These are phyloP conservation scores for Kodamaea derodonti DNA, from an alignment of 1,139 yeast species.

Conservation along the genomic window DNA sequence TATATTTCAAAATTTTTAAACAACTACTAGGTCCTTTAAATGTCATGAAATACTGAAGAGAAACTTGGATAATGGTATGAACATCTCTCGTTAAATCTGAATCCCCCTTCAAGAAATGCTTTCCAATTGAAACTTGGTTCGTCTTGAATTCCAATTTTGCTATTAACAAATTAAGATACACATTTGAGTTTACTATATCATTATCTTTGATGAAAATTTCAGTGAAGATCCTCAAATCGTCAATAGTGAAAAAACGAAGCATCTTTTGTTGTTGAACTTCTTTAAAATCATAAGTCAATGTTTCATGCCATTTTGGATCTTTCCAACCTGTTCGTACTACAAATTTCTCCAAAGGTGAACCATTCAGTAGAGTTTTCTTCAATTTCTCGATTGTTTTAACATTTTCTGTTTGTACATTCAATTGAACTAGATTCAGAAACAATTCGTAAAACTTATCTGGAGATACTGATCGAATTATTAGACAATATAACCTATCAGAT, in stretches of 20 bases:
- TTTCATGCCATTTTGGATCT: conserved; percentile 37
- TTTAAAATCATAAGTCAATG: conserved; percentile 16
- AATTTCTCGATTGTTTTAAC: conserved; percentile 15
- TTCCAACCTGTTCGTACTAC: conserved; percentile 36
- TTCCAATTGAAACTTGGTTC: conserved; percentile 7
- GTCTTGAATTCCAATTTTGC: conserved; percentile 31
- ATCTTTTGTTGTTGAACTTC: conserved; percentile 24
- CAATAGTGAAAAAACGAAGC: conserved; percentile 28
- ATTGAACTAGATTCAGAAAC: conserved; percentile 30
- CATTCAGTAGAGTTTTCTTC: conserved; percentile 23
- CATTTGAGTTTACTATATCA: conserved; percentile 31
- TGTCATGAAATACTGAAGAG: conserved; percentile 33
- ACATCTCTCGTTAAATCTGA: conserved; percentile 20
- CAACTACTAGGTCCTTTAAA: conserved; percentile 36
- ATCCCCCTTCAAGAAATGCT: conserved; percentile 10
- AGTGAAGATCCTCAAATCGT: conserved; percentile 24
- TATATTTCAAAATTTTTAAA: conserved; percentile 30
- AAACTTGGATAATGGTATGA: conserved; percentile 24
- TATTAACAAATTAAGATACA: conserved; percentile 35
- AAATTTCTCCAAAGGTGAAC: conserved; percentile 30
- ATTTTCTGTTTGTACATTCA: conserved; percentile 30
- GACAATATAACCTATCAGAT: conserved; percentile 15
- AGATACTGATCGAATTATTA: conserved; percentile 20
- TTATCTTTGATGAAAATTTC: conserved; percentile 21
- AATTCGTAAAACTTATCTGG: conserved; percentile 20